Base-by-base conservation (phyloP, 1,139 yeast species). In the Geotrichum klebahnii region DNA sequence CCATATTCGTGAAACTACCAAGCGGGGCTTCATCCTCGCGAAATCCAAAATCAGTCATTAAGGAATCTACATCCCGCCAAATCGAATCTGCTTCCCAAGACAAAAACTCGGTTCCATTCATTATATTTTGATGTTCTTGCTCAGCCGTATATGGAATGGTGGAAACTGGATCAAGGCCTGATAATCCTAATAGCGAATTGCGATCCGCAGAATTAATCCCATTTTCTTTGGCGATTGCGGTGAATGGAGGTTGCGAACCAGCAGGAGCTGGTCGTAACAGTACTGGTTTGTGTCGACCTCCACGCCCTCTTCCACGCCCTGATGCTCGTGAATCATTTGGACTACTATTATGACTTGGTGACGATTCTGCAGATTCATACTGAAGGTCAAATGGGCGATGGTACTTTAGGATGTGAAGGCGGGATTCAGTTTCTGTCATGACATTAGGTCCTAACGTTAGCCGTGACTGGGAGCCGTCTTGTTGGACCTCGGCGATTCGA, bases 21-120 rank as follows among this genome's bases (percentile, higher is more conserved):
- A 24, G 17, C 8, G 45, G 47, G 14, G 50, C 58, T 46, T 74
- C 73, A 46, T 70, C 74, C 3, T 79, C 74, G 48, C 84, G 87
- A 71, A 89, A 89, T 6, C 97, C 97, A 69, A 88, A 88, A 62
- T 89, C 96, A 61, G 86, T 86, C 96, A 89, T 88, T 53, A 89
- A 86, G 46, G 86, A 75, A 57, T 87, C 96, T 23, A 89, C 94
- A 62, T 89, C 96, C 62, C 84, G 84, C 89, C 95, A 88, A n/a
- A 88, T 77, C 60, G 83, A 67, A 52, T 84, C 95, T 35, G 82
- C 79, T 45, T 80, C 80, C 77, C 82, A 76, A 19, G 61, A 62
- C 36, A 59, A 60, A 20, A 34, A 29, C 12, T 33, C 38, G 16
- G 37, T 5, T 16, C 37, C 37, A 19, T 33, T 33, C 19, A 22